Conservation (phyloP, 1,139 yeast genomes). For the Yamadazyma diddensiae region DNA sequence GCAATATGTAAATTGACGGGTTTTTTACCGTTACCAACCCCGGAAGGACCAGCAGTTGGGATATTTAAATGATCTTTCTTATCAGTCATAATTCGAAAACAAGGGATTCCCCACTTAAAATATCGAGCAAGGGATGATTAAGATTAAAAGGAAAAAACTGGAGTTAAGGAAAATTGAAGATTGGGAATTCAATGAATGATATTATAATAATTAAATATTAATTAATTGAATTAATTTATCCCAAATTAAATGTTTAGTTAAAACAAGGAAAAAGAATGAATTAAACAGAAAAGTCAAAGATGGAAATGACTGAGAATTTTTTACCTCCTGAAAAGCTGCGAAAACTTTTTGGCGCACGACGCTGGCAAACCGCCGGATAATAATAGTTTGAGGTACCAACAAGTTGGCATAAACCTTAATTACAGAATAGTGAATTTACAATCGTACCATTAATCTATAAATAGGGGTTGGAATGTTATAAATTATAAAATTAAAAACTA, state of each 20-base stretch:
- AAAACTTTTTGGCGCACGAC: conserved; percentile 1
- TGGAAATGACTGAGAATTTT: conserved; percentile 11
- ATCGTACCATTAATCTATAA: no score
- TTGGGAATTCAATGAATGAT: no score
- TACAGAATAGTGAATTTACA: no score
- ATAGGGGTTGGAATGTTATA: no score
- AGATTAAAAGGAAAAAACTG: no score
- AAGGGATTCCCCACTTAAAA: not conserved
- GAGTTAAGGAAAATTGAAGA: no score
- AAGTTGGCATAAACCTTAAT: no score
- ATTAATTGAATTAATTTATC: no score
- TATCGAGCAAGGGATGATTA: not conserved
- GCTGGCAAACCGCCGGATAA: conserved; percentile 1
- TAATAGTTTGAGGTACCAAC: no score
- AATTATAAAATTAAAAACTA: no score
- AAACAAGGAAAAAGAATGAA: conserved; percentile 1
- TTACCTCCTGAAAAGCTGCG: conserved; percentile 4
- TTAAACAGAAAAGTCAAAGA: not conserved
- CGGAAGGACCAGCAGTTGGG: conserved; percentile 6
- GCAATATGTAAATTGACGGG: conserved; percentile 70
- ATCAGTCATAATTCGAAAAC: conserved; percentile 4
- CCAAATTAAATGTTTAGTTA: no score
- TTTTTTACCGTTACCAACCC: conserved; percentile 8
- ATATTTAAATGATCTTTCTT: conserved; percentile 10
- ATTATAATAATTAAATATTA: no score